Evolutionary conservation across 257 asterid genomes (phyloP).

Genomic region (Echites panduratus): DNA sequence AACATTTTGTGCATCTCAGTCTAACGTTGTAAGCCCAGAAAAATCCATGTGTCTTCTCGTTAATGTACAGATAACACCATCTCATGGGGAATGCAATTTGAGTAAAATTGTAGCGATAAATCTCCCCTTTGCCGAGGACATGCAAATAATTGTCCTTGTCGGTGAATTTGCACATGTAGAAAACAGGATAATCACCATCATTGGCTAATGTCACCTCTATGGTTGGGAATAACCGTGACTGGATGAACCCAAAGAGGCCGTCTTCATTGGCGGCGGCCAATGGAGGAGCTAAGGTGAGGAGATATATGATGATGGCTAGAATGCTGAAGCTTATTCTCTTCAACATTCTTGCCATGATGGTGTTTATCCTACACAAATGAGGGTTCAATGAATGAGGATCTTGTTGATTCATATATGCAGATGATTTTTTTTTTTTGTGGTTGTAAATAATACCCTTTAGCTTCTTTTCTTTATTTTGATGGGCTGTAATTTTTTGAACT

Average conservation of each 20-base stretch:
- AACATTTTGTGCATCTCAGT: constrained; percentile 25
- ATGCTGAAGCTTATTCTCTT: not conserved
- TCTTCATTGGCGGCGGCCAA: not conserved
- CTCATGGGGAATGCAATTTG: constrained; percentile 26
- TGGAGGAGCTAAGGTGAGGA: not conserved
- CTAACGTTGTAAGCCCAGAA: constrained; percentile 26
- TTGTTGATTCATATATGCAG: not conserved
- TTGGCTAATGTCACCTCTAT: constrained; percentile 23
- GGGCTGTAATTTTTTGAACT: not conserved
- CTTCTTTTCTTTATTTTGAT: not conserved
- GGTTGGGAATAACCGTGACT: not conserved
- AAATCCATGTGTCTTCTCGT: constrained; percentile 11
- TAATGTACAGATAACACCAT: constrained; percentile 25
- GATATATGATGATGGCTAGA: not conserved
- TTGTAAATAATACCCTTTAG: not conserved
- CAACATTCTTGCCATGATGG: not conserved
- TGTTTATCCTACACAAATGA: not conserved
- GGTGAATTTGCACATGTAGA: constrained; percentile 19
- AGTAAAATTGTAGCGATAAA: constrained; percentile 16
- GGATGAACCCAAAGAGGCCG: not conserved
- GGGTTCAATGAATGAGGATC: too few species aligned
- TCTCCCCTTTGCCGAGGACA: not conserved
- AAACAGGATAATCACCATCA: constrained; percentile 10
- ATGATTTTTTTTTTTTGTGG: not conserved
- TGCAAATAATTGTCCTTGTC: constrained; percentile 4